Evolutionary conservation across 2,329 filamentous ascomycete species (phyloP), one percentile per base, ranked within the genome.

Genomic region (Fusarium anguioides): DNA sequence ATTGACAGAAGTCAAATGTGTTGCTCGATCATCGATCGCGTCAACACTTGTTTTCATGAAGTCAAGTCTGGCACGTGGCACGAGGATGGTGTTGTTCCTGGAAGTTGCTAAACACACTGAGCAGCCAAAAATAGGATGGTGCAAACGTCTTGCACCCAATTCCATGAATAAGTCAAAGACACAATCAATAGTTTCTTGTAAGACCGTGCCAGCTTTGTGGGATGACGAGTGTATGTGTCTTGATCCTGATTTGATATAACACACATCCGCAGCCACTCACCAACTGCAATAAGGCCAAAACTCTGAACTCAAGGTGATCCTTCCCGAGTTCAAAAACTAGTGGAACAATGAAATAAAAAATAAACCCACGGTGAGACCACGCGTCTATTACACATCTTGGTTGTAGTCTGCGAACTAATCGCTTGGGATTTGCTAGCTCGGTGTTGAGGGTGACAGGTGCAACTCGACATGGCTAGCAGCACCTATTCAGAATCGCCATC

Each of bases 191-290:
- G 39, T 44, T 36, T 27, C 24, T 41, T 50, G 29, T 59, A 45
- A 20, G 36, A 23, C 14, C 29, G 42, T 50, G 26, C 36, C 46
- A 37, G 21, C 31, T 55, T 52, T 60, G 65, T 56, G 42, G 46
- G 51, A 72, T 73, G 71, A 72, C 58, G 58, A 59, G 41, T 35
- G 51, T 64, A 67, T 73, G 69, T 20, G 35, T 14, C 12, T 39
- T 47, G 41, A 60, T 36, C 27, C 40, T 68, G 60, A 52, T 60
- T 52, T 59, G 46, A 53, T 66, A 53, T 51, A 64, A 44, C n/a
- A 36, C 37, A 26, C 35, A 31, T 3, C 11, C 6, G 11, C 12
- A 40, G 17, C 12, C 23, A 51, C 17, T 12, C 21, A 20, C 24
- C 35, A 20, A 47, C 23, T 42, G 20, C 41, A 37, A 42, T 21